phyloP scores from a whole-genome alignment of 2,329 filamentous ascomycete species.

The Ophiosphaerella narmari region DNA sequence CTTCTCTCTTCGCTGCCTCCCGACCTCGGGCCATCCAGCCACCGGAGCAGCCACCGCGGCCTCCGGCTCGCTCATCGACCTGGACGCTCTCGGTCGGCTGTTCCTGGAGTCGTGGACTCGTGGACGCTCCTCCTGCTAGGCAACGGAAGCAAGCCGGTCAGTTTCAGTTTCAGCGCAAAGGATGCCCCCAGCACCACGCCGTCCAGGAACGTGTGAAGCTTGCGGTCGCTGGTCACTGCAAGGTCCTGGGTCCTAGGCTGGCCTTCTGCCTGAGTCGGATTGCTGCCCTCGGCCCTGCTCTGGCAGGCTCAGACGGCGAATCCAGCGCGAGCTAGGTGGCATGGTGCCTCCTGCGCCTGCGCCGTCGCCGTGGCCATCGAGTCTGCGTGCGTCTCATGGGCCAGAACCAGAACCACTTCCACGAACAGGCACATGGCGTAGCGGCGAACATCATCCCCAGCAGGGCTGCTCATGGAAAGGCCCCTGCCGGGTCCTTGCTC shows the following conservation, averaged over 20 bases:
- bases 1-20: background rate
- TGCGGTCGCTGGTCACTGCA: conserved; percentile 10
- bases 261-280: conserved; percentile 4
- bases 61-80: conserved; percentile 1
- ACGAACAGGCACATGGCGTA: conserved; percentile 30
- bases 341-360: conserved; percentile 29
- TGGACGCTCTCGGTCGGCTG: conserved; percentile 13
- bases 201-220: conserved; percentile 38
- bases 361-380: conserved; percentile 10
- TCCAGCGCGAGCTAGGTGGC: conserved; percentile 17
- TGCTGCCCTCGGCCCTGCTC: too few species aligned
- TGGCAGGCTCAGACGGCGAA: conserved; percentile 15
- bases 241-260: background rate
- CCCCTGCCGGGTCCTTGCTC: conserved; percentile 25
- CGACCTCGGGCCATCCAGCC: conserved; percentile 21
- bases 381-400: conserved; percentile 34
- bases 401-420: conserved; percentile 28
- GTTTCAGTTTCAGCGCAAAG: conserved; percentile 26
- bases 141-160: conserved; percentile 11
- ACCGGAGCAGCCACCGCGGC: conserved; percentile 12
- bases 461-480: conserved; percentile 32
- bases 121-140: background rate
- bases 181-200: conserved; percentile 17
- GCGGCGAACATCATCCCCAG: conserved; percentile 32
- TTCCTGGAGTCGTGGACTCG: conserved; percentile 9